phyloP scores from a whole-genome alignment of 1,284 basidiomycete genomes.

The Boletus sp. region DNA sequence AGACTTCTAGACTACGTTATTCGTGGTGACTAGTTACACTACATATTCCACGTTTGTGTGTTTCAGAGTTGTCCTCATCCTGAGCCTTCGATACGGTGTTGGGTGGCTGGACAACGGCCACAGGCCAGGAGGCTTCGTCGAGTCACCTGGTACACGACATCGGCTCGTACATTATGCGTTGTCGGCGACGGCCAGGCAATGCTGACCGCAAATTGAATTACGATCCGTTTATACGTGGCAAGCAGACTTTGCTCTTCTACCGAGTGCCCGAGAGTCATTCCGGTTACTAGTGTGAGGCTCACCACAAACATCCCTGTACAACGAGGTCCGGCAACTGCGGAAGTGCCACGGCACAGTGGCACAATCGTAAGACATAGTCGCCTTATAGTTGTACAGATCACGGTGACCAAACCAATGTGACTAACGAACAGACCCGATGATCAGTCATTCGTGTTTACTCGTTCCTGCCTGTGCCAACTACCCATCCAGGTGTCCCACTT shows the following conservation, averaged over 20 bases:
- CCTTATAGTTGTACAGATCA: too few species aligned
- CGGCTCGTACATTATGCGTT: too few species aligned
- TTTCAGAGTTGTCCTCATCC: too few species aligned
- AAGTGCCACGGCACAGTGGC: background rate
- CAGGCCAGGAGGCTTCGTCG: too few species aligned
- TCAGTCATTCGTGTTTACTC: background rate
- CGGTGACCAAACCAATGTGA: background rate
- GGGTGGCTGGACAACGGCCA: too few species aligned
- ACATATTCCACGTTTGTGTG: too few species aligned
- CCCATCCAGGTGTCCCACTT: background rate
- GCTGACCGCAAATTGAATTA: background rate
- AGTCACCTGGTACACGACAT: too few species aligned
- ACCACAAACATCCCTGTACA: background rate
- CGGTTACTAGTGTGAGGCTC: background rate
- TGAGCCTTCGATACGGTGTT: too few species aligned
- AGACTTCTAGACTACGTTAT: background rate
- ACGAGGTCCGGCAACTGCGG: constrained; percentile 2
- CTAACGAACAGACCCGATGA: too few species aligned
- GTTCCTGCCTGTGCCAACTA: background rate
- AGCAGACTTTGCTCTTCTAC: background rate
- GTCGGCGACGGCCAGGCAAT: too few species aligned
- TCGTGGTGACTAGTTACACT: too few species aligned
- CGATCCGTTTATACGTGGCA: too few species aligned
- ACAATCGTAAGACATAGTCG: background rate
- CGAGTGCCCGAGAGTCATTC: background rate